These are phyloP conservation scores for Dichotomopilus funicola DNA, from an alignment of 2,329 filamentous ascomycete genomes.

Conservation along the genomic window DNA sequence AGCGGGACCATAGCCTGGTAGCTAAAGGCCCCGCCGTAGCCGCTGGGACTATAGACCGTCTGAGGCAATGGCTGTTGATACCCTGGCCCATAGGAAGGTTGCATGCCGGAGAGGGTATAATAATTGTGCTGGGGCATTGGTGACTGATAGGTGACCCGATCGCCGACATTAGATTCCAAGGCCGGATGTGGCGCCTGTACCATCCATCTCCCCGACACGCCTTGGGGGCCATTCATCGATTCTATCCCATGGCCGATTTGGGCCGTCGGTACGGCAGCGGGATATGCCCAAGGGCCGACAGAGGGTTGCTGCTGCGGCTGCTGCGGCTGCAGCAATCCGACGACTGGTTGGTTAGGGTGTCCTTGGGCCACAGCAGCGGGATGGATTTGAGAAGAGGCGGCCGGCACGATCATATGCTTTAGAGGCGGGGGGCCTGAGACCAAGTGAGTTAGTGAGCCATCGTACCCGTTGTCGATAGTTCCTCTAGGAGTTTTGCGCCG, in stretches of 20 bases:
- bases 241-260: constrained; percentile 11
- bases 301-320: constrained; percentile 5
- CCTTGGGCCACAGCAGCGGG: constrained; percentile 27
- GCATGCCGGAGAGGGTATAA: constrained; percentile 20
- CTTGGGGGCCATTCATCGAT: constrained; percentile 5
- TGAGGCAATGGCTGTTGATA: constrained; percentile 20
- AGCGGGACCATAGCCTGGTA: constrained; percentile 30
- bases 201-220: constrained; percentile 19
- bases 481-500: constrained; percentile 90
- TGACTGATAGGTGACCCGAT: constrained; percentile 17
- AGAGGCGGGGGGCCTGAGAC: constrained; percentile 66
- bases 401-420: constrained; percentile 75
- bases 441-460: constrained; percentile 71
- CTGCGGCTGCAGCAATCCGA: constrained; percentile 7
- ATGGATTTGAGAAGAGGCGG: constrained; percentile 35
- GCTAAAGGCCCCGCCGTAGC: constrained; percentile 25
- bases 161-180: constrained; percentile 8
- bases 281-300: constrained; percentile 22
- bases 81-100: constrained; percentile 26
- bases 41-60: no score
- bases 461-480: constrained; percentile 86
- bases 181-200: constrained; percentile 8
- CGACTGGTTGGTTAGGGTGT: constrained; percentile 8
- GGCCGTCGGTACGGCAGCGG: constrained; percentile 9
- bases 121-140: constrained; percentile 19